These are phyloP conservation scores for Noccaea caerulescens DNA, from an alignment of 345 rosid genomes.

Conservation along the genomic window DNA sequence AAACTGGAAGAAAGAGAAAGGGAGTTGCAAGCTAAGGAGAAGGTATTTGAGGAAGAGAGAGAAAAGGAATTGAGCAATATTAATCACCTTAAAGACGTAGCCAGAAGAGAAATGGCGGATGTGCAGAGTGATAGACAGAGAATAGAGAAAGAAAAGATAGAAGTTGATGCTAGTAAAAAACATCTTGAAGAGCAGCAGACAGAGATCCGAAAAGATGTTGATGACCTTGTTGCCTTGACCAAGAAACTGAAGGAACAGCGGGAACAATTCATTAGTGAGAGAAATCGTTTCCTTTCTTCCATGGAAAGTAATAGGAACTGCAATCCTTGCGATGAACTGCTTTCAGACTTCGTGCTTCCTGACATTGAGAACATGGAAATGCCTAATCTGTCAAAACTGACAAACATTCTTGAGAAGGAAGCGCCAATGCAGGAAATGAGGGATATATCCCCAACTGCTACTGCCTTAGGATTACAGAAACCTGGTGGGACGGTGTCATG, in stretches of 20 bases:
- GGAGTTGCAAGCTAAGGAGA: slow-evolving; percentile 59
- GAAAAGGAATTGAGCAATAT: slow-evolving; percentile 75
- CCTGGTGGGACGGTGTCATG: slow-evolving; percentile 70
- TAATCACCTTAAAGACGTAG: slow-evolving; percentile 72
- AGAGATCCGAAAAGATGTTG: slow-evolving; percentile 84
- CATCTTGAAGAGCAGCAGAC: slow-evolving; percentile 81
- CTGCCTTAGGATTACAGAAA: slow-evolving; percentile 53
- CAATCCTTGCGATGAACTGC: slow-evolving; percentile 69
- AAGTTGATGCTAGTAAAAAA: slow-evolving; percentile 62
- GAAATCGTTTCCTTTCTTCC: slow-evolving; percentile 70
- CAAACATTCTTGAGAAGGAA: slow-evolving; percentile 44
- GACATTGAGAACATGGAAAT: slow-evolving; percentile 66
- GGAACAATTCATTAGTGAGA: slow-evolving; percentile 79
- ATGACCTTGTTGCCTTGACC: slow-evolving; percentile 78
- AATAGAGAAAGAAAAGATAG: slow-evolving; percentile 69
- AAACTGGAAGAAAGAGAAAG: slow-evolving; percentile 69
- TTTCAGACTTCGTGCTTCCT: slow-evolving; percentile 71
- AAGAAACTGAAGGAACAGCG: slow-evolving; percentile 77
- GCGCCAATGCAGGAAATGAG: slow-evolving; percentile 35
- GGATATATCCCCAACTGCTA: slow-evolving; percentile 41
- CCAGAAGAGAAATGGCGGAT: slow-evolving; percentile 88
- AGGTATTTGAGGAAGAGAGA: slow-evolving; percentile 78
- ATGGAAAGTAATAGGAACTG: slow-evolving; percentile 75
- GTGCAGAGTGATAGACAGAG: slow-evolving; percentile 65
- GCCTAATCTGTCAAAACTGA: slow-evolving; percentile 50